Evolutionary conservation across 306 rosid species (phyloP).

Genomic region (Urtica urens): DNA sequence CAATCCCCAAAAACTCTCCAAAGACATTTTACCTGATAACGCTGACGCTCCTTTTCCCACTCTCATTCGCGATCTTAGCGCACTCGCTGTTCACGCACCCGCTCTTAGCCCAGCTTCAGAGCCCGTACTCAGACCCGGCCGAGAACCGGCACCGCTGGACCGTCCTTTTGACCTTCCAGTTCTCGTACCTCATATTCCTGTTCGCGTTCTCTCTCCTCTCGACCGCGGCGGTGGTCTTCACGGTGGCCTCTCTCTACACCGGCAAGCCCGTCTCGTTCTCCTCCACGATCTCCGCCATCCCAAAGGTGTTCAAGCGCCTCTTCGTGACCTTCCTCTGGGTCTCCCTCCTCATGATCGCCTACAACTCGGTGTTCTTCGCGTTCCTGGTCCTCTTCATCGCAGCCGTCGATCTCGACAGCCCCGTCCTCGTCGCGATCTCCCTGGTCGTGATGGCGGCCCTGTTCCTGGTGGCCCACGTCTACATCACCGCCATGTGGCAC

Average conservation of each 20-base stretch:
- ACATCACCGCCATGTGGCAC: slow-evolving; percentile 86
- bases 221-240: slow-evolving; percentile 93
- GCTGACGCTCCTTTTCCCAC: slow-evolving; percentile 69
- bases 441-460: slow-evolving; percentile 23
- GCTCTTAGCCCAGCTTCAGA: slow-evolving; percentile 45
- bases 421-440: slow-evolving; percentile 24
- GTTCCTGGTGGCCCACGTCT: slow-evolving; percentile 60
- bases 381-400: slow-evolving; percentile 34
- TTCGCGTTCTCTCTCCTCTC: slow-evolving; percentile 88
- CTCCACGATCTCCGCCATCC: slow-evolving; percentile 65
- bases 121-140: slow-evolving; percentile 41
- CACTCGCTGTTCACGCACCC: slow-evolving; percentile 95
- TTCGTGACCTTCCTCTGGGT: slow-evolving; percentile 83
- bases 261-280: slow-evolving; percentile 70
- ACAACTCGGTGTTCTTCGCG: slow-evolving; percentile 40
- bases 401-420: slow-evolving; percentile 42
- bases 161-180: slow-evolving; percentile 59
- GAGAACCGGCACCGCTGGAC: slow-evolving; percentile 64
- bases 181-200: slow-evolving; percentile 79
- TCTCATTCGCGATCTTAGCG: slow-evolving; percentile 80
- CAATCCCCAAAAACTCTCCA: slow-evolving; percentile 73
- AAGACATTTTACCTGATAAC: slow-evolving; percentile 79
- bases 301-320: slow-evolving; percentile 69
- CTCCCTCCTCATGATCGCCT: slow-evolving; percentile 53
- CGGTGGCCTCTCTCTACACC: slow-evolving; percentile 86